Percentiles rank a stretch among this genome's conserved stretches.
These are phyloP conservation scores for Parastagonospora avenae DNA, from an alignment of 2,329 filamentous ascomycete species.

Conservation along the genomic window DNA sequence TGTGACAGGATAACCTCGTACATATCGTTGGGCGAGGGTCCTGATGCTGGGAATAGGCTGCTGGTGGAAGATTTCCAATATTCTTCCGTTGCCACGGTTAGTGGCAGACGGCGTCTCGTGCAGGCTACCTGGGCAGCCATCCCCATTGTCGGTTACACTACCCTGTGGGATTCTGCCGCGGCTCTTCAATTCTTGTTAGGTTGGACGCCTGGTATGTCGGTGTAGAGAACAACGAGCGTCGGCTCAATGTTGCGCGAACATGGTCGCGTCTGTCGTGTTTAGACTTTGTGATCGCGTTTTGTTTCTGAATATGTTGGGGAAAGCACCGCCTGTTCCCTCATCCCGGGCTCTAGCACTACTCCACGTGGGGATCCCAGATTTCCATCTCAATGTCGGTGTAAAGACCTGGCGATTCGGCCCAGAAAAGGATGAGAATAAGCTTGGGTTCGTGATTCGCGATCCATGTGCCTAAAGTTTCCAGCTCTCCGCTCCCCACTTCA, in stretches of 20 bases:
- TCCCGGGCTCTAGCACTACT: conserved; percentile 11
- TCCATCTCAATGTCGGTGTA: conserved; percentile 20
- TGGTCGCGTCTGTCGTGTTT: conserved; percentile 1
- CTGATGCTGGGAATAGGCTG: conserved; percentile 11
- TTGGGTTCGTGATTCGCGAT: conserved; percentile 8
- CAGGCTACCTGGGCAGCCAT: not conserved
- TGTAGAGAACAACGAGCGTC: conserved; percentile 18
- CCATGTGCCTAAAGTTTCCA: not conserved
- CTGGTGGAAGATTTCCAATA: conserved; percentile 30
- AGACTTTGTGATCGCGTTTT: conserved; percentile 6
- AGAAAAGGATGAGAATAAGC: conserved; percentile 20
- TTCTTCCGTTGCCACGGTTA: conserved; percentile 9
- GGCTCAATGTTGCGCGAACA: conserved; percentile 24
- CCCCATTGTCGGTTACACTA: conserved; percentile 9
- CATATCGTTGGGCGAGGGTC: conserved; percentile 20
- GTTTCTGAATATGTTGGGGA: conserved; percentile 1
- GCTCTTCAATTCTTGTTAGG: conserved; percentile 4
- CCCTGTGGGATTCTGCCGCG: conserved; percentile 8
- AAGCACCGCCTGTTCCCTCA: conserved; percentile 18
- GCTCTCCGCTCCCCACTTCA: not conserved
- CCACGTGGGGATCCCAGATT: conserved; percentile 22
- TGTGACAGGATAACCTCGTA: conserved; percentile 26
- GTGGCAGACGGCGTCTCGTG: conserved; percentile 16
- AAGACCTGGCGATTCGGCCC: conserved; percentile 24
- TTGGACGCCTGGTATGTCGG: conserved; percentile 14